Evolutionary conservation across 164 flowering plant genomes (phyloP).

Genomic region (Chloranthus sessilifolius): DNA sequence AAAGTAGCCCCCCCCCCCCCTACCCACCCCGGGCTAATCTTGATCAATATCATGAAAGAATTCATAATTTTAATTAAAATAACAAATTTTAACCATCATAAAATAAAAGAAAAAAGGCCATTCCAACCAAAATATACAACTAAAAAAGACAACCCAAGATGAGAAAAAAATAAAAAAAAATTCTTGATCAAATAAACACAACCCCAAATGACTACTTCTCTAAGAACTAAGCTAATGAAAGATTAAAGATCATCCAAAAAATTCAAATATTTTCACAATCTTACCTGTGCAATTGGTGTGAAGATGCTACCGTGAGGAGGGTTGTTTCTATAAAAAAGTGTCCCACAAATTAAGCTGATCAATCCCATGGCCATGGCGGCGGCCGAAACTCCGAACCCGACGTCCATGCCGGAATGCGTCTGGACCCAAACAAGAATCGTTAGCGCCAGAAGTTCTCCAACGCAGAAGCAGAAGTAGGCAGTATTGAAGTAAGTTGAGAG

Average conservation of each 20-base stretch:
- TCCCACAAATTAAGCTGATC: slow-evolving; percentile 61
- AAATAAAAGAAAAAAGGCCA: too few relatives aligned
- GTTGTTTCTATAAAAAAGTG: slow-evolving; percentile 62
- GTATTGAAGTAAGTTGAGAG: slow-evolving; percentile 90
- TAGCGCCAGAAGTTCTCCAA: slow-evolving; percentile 85
- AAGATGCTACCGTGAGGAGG: slow-evolving; percentile 83
- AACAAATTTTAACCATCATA: too few relatives aligned
- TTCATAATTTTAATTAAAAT: too few relatives aligned
- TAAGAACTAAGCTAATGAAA: background rate
- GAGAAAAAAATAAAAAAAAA: too few relatives aligned
- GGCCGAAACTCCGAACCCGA: slow-evolving; percentile 90
- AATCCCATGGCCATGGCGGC: slow-evolving; percentile 87
- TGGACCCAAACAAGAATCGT: slow-evolving; percentile 86
- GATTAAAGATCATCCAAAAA: background rate
- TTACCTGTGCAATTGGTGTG: slow-evolving; percentile 87
- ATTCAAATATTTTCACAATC: background rate
- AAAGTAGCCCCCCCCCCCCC: too few relatives aligned
- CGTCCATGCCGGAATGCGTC: slow-evolving; percentile 91
- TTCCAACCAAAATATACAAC: too few relatives aligned
- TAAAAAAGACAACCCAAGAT: too few relatives aligned
- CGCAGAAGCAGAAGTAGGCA: slow-evolving; percentile 90
- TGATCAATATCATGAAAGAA: too few relatives aligned
- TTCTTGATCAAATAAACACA: background rate
- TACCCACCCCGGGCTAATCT: too few relatives aligned
- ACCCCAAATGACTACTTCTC: background rate